Base-by-base conservation (phyloP, 352 stramenopile genomes). In the Phytopythium ostracodes region DNA sequence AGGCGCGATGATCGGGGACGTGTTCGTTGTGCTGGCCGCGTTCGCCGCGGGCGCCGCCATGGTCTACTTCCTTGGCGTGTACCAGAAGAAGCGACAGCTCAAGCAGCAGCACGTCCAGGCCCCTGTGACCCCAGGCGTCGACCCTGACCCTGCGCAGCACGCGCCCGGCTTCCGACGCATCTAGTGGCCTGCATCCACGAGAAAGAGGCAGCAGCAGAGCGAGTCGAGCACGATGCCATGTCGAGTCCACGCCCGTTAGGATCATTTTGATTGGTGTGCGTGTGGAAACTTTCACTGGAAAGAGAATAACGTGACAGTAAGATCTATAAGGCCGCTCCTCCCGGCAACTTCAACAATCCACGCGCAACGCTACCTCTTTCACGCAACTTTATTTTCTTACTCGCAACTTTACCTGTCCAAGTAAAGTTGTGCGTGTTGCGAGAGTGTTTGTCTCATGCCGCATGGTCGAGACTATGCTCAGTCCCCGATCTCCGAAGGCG, bases 101-200 rank as follows among this genome's bases (percentile, higher is more conserved):
- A 49, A 50, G 54, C n/a, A 60, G 54, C 36, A 51, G 24, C 22
- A 38, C 22, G 25, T n/a, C 24, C 36, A 38, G 54, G 20, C 31
- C 1, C 33, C 52, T 7, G 52, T 12, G 52, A 58, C 52, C 12
- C 52, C 52, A 8, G 52, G 22, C 33, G 33, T 38, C 17, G n/a
- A 51, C 44, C 7, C 17, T 8, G 22, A 17, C 1, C 2, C 18
- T n/a, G 18, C 20, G 52, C 52, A 58, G 52, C 52, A 58, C 20
- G 52, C 33, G 31, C 20, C 18, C 29, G 35, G 33, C 52, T 58
- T 58, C 52, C 52, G n/a, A 4, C 33, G 52, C 31, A 33, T 58
- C 6, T 58, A 31, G 31, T 2, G 44, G n/a, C n/a, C n/a, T n/a
- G n/a, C n/a, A n/a, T n/a, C n/a, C n/a, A 50, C 7, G 43, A 25